Evolutionary conservation across 768 basidiomycete species (phyloP), one percentile per base, ranked within the genome.

Genomic region (Leccinum variicolor): DNA sequence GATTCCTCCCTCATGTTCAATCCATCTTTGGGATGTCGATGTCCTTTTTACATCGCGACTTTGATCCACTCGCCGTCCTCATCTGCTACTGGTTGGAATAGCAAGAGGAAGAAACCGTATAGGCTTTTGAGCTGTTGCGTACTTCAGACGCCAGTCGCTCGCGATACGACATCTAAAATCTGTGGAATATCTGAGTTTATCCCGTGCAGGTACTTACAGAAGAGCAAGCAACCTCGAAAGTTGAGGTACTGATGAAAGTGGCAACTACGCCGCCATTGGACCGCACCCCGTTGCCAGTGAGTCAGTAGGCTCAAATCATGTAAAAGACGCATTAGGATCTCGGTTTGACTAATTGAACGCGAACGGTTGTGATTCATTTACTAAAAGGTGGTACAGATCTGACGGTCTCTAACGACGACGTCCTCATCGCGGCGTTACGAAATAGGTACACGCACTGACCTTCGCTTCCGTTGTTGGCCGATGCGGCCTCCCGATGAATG

Each of bases 391-490:
- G 45, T 14, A 25, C 46, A 11, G 56, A 58, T 58, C 36, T 31
- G 56, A 23, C 23, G 19, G 13, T 29, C 55, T 57, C 21, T 26
- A 36, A 28, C 21, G 33, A 47, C 29, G 56, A 14, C 0, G 31
- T 33, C 54, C 55, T 45, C 57, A 43, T 51, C 31, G 31, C 41
- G 34, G 34, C 34, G 34, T 36, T 53, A 34, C 25, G 9, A 60
- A 46, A 36, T 51, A 36, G 33, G 49, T 60, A 33, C 14, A 53
- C 23, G 15, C 15, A 47, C 39, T 34, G 55, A 23, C 36, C 17
- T 8, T 39, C 17, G 36, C 17, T 39, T 39, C 17, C 17, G 36
- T n/a, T 36, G 34, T 36, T 39, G 36, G 36, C 36, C 17, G 36
- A 39, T 39, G 31, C 31, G 17, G 36, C 8, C 36, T 39, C 36